These are phyloP conservation scores for Myriosclerotinia curreyana DNA, from an alignment of 2,329 filamentous ascomycete species.

Conservation along the genomic window DNA sequence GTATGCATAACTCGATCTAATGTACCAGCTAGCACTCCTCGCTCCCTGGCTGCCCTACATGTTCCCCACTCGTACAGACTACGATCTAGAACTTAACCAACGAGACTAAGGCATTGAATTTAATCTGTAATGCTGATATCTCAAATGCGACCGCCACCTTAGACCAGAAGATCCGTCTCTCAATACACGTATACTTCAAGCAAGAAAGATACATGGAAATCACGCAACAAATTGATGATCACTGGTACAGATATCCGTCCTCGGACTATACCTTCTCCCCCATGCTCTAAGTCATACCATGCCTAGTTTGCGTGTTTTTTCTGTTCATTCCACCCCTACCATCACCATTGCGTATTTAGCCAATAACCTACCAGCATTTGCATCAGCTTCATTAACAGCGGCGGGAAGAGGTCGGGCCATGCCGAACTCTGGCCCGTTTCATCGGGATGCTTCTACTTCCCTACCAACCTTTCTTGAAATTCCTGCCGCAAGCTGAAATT, in stretches of 20 bases:
- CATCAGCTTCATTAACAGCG: background rate
- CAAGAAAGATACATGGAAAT: background rate
- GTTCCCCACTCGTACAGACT: background rate
- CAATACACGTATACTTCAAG: background rate
- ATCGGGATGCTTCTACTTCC: conserved; percentile 11
- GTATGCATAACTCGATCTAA: background rate
- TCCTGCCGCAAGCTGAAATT: background rate
- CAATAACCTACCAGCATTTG: background rate
- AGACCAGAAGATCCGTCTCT: background rate
- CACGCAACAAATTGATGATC: background rate
- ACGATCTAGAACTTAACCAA: background rate
- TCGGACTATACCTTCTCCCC: too few species aligned
- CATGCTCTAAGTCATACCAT: background rate
- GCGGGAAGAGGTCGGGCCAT: background rate
- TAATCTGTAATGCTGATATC: background rate
- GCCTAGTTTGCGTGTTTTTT: background rate
- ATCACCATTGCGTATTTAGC: background rate
- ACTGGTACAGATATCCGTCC: background rate
- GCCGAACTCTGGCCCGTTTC: background rate
- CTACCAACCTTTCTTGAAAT: background rate
- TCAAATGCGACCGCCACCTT: background rate
- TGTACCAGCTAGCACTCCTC: too few species aligned
- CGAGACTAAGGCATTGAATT: background rate
- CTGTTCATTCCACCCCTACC: background rate
- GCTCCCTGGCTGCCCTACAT: background rate